phyloP scores from a whole-genome alignment of 148 eudicot species.

The Heliosperma pusillum region DNA sequence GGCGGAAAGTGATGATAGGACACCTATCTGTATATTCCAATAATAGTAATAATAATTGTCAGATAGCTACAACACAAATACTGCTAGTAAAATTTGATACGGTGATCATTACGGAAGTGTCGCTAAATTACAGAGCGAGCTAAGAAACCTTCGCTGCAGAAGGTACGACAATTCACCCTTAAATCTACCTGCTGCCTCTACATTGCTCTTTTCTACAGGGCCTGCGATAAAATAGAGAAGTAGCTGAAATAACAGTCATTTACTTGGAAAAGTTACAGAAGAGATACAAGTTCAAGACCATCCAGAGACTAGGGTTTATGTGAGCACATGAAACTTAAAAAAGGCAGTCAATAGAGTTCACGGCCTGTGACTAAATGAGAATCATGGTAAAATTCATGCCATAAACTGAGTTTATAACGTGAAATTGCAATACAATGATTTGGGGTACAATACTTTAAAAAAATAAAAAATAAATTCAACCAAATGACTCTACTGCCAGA shows the following conservation, averaged over 20 bases:
- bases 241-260: not conserved
- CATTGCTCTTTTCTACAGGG: slow-evolving; percentile 13
- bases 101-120: not conserved
- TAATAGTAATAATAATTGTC: not conserved
- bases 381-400: not conserved
- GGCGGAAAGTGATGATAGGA: not conserved
- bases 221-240: slow-evolving; percentile 16
- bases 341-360: not conserved
- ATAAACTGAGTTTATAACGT: not conserved
- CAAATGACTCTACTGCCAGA: not conserved
- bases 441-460: not conserved
- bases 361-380: not conserved
- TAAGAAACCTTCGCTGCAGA: not conserved
- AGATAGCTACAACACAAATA: too few species aligned
- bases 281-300: too few species aligned
- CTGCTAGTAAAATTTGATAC: slow-evolving; percentile 2
- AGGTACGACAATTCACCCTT: not conserved
- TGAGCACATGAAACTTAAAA: not conserved
- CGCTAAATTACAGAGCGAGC: slow-evolving; percentile 9
- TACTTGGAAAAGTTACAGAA: not conserved
- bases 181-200: not conserved
- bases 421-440: not conserved
- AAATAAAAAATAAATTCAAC: too few species aligned
- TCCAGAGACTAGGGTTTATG: not conserved
- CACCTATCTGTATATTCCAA: slow-evolving; percentile 5